These are phyloP conservation scores for Pyrenula aspistea DNA, from an alignment of 495 filamentous ascomycete genomes.

Conservation along the genomic window DNA sequence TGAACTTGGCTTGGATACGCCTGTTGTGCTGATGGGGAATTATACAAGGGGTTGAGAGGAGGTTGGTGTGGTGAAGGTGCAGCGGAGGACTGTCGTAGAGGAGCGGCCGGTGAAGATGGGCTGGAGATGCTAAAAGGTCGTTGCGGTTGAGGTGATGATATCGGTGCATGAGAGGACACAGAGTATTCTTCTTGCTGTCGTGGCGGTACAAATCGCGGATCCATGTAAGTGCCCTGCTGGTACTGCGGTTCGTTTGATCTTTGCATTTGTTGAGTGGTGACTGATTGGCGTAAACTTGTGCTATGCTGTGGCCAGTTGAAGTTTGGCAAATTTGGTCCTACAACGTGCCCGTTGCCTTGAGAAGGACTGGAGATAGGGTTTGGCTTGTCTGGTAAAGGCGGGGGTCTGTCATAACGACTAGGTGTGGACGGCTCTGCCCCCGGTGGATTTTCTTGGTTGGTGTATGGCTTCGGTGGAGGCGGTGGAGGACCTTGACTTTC, in stretches of 20 bases:
- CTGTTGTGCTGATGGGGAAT: conserved; percentile 3
- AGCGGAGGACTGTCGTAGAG: background rate
- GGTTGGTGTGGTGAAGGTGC: conserved; percentile 1
- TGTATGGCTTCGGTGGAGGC: conserved; percentile 9
- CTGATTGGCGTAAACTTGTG: background rate
- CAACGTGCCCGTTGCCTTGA: background rate
- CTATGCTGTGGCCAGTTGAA: background rate
- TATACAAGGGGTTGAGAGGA: conserved; percentile 2
- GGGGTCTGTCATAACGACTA: conserved; percentile 21
- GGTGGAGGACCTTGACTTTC: conserved; percentile 16
- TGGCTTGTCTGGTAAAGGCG: conserved; percentile 13
- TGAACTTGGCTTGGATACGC: conserved; percentile 1
- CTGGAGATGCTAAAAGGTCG: background rate
- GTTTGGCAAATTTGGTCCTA: background rate
- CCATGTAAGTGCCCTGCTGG: background rate
- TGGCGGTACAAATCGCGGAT: background rate
- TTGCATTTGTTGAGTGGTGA: background rate
- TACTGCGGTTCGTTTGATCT: background rate
- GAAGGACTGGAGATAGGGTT: background rate
- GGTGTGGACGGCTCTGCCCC: conserved; percentile 16
- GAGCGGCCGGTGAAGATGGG: background rate
- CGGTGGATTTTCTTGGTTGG: conserved; percentile 27
- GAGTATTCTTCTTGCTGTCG: background rate
- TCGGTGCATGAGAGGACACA: background rate
- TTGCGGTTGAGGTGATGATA: background rate